Conservation (phyloP, 495 filamentous ascomycete species). For the Podospora pseudoanserina region DNA sequence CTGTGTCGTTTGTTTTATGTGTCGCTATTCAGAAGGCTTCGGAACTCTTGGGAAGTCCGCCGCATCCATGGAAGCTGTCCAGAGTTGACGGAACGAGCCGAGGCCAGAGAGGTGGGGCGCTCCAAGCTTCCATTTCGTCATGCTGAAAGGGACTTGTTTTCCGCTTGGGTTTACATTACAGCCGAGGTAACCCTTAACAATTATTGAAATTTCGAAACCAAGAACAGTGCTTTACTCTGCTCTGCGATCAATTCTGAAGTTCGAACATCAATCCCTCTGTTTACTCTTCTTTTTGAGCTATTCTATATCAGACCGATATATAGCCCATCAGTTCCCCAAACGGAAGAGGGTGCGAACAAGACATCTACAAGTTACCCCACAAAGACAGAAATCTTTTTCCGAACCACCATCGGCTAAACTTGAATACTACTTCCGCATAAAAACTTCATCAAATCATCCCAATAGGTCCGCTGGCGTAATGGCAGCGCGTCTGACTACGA, state of each 20-base stretch:
- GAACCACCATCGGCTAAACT: background rate
- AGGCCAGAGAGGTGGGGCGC: background rate
- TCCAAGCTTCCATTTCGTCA: conserved; percentile 4
- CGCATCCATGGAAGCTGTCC: background rate
- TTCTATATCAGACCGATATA: too few species aligned
- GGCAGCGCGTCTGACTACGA: conserved; percentile 19
- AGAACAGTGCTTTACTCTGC: background rate
- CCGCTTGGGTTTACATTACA: background rate
- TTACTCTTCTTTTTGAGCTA: too few species aligned
- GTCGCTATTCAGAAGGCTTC: conserved; percentile 1
- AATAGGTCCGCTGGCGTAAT: conserved; percentile 19
- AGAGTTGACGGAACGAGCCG: background rate
- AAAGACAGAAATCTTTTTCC: background rate
- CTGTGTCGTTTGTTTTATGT: background rate
- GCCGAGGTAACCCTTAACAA: background rate
- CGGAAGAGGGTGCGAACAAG: background rate
- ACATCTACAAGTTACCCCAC: background rate
- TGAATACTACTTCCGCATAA: background rate
- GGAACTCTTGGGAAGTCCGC: conserved; percentile 16
- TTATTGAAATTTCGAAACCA: background rate
- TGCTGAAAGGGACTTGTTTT: background rate
- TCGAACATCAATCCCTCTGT: background rate
- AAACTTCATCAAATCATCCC: background rate
- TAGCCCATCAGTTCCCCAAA: background rate
- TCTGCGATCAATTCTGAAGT: background rate